Conservation (phyloP, 2,329 filamentous ascomycete species). For the Ceratocystis ficicola region DNA sequence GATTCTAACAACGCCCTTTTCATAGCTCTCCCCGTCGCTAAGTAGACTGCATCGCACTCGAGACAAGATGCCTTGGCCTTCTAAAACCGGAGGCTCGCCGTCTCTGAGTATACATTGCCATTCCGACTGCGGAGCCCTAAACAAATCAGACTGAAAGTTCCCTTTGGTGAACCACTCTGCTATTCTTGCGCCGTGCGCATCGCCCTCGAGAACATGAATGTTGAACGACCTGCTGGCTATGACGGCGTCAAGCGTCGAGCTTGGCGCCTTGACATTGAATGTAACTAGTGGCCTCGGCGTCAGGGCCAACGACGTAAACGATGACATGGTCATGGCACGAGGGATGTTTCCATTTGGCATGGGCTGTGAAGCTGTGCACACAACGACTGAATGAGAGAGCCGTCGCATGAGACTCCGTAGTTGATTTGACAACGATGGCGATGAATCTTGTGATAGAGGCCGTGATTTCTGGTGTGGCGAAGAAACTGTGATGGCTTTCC, state of each 20-base stretch:
- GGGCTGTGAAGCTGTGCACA: conserved; percentile 38
- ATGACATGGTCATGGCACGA: conserved; percentile 48
- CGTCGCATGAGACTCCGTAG: conserved; percentile 43
- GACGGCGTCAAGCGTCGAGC: conserved; percentile 44
- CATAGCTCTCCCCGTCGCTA: conserved; percentile 29
- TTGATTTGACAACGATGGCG: conserved; percentile 32
- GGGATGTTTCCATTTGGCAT: conserved; percentile 25
- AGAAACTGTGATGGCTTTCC: not conserved
- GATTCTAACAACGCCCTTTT: conserved; percentile 35
- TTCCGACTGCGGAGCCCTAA: conserved; percentile 26
- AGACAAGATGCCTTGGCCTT: conserved; percentile 42
- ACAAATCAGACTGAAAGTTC: conserved; percentile 33
- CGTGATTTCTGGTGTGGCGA: not conserved
- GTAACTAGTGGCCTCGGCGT: conserved; percentile 36
- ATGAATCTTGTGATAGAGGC: not conserved
- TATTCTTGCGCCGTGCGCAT: conserved; percentile 37
- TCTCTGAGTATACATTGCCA: conserved; percentile 9
- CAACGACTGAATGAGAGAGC: conserved; percentile 43
- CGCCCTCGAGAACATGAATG: conserved; percentile 42
- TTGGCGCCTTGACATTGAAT: conserved; percentile 47
- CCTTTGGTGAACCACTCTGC: conserved; percentile 43
- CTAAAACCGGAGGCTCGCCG: conserved; percentile 34
- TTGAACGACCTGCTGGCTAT: conserved; percentile 37
- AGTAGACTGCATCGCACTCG: conserved; percentile 36
- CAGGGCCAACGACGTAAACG: conserved; percentile 44